Conservation (phyloP, 495 filamentous ascomycete species). For the Aspergillus conjunctus region DNA sequence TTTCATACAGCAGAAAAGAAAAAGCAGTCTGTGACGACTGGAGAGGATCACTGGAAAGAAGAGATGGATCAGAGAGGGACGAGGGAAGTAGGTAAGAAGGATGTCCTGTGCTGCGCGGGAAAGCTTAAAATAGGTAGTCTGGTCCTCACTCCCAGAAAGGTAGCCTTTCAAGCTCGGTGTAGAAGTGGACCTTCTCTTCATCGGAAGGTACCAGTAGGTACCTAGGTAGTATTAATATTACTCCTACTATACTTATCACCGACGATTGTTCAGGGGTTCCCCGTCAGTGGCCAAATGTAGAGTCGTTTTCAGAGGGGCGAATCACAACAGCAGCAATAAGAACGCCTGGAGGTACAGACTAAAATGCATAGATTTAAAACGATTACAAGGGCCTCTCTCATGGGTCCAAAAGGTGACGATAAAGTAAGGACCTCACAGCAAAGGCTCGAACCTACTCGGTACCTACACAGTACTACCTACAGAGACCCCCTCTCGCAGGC, state of each 20-base stretch:
- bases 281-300: no score
- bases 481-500: slow-evolving; percentile 1
- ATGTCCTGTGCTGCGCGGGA: background rate
- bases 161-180: no score
- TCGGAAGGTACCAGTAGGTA: background rate
- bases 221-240: background rate
- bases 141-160: no score
- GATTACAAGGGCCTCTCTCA: no score
- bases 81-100: background rate
- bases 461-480: no score
- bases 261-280: background rate
- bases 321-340: no score
- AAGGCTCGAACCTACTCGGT: background rate
- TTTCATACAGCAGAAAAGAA: background rate
- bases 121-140: background rate
- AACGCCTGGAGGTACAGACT: no score
- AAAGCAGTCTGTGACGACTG: background rate
- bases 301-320: no score
- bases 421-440: background rate
- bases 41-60: background rate
- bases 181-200: background rate
- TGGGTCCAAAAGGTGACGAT: no score
- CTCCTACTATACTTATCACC: slow-evolving; percentile 4
- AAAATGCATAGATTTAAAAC: no score
- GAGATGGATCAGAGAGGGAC: background rate